Base-by-base conservation (phyloP, 441 rosid genomes). In the Pelargonium fulgidum region DNA sequence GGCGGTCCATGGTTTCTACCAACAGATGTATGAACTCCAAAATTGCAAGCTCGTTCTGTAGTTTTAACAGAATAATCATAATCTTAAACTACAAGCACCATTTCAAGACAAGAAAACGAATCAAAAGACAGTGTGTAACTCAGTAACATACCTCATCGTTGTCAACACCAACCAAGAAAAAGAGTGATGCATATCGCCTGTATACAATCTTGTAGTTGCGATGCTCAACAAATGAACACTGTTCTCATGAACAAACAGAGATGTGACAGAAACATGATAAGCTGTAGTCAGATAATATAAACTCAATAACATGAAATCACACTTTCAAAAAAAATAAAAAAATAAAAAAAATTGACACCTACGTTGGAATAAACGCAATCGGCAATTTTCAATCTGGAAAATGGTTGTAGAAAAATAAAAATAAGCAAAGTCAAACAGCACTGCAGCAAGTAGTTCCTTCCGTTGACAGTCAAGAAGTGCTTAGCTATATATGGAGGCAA, bases 191-290 rank as follows among this genome's bases (percentile, higher is more conserved):
- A 62, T 93, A 93, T 29, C 93, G 91, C 73, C 97, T 80, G 79
- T 93, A 89, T 20, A 93, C 93, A 47, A 91, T 89, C 80, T 93
- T 93, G 91, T 93, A 89, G 81, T 89, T 91, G 68, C 97, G 96
- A 82, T 93, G 97, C 87, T 91, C 99, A 9, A 93, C 97, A 71
- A 91, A 93, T 1, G 99, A 94, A 80, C 98, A 94, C 99, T 93
- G 90, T 67, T 41, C 66, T 45, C 67, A 62, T 12, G 0, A 4
- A 66, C 10, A 56, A 36, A 62, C 41, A 24, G 5, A 59, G 36
- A 2, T 47, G 20, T 20, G 20, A 52, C 1, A 14, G 36, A 58
- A 65, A 41, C 13, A 33, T 22, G 63, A 19, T 16, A 7, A 59
- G 1, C 9, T 20, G 29, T 24, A 1, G 29, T 59, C 63, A 59